Evolutionary conservation across 495 filamentous ascomycete genomes (phyloP).

Genomic region (Tuber borchii): DNA sequence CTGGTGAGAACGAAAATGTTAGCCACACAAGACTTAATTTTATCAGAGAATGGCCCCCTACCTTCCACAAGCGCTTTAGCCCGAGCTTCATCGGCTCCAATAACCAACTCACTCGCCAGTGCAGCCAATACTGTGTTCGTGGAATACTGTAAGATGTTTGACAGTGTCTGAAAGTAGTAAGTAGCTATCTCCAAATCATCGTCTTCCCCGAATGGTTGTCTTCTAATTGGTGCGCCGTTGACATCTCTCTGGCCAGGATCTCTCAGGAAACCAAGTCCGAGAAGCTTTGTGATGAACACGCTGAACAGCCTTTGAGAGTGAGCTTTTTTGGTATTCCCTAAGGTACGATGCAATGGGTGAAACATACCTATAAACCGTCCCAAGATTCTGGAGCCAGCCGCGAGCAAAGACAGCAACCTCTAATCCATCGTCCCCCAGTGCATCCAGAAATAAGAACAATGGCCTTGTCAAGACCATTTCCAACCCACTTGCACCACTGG

Average conservation of each 20-base stretch:
- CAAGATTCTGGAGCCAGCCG: slow-evolving; percentile 72
- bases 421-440: slow-evolving; percentile 62
- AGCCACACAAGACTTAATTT: not conserved
- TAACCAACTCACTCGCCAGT: slow-evolving; percentile 47
- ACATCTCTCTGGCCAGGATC: slow-evolving; percentile 40
- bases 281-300: slow-evolving; percentile 54
- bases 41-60: slow-evolving; percentile 11
- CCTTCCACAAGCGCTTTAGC: slow-evolving; percentile 23
- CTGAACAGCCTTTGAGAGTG: slow-evolving; percentile 48
- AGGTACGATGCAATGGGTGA: not conserved
- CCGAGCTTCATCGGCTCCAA: slow-evolving; percentile 29
- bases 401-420: slow-evolving; percentile 69
- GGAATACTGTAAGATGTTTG: slow-evolving; percentile 61
- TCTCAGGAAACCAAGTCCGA: slow-evolving; percentile 50
- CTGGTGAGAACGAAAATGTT: slow-evolving; percentile 32
- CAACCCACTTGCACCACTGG: slow-evolving; percentile 53
- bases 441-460: slow-evolving; percentile 74
- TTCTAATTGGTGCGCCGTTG: slow-evolving; percentile 31
- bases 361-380: slow-evolving; percentile 58
- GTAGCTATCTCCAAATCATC: slow-evolving; percentile 69
- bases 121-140: slow-evolving; percentile 57
- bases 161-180: slow-evolving; percentile 71
- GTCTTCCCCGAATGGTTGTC: slow-evolving; percentile 42
- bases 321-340: slow-evolving; percentile 13
- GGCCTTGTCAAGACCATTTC: slow-evolving; percentile 74